A percentile compares a stretch with the other conserved stretches of the same genome.
These are phyloP conservation scores for Discostella pseudostelligera DNA, from an alignment of 108 stramenopile species.

Conservation along the genomic window DNA sequence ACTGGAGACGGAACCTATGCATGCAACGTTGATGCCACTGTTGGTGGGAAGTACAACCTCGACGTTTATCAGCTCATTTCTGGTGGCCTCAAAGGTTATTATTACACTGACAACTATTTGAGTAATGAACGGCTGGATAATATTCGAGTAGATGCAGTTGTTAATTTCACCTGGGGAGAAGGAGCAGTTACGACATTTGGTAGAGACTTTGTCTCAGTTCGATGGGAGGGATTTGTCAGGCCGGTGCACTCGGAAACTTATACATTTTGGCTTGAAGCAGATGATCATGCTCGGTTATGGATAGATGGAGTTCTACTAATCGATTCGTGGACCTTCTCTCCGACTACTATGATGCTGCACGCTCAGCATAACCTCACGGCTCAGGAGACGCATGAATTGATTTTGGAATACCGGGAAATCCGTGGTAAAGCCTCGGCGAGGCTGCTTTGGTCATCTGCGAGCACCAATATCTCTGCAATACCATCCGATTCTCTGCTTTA, in stretches of 20 bases:
- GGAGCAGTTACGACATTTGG: conserved; percentile 38
- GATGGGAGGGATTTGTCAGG: conserved; percentile 45
- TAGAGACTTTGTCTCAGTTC: conserved; percentile 35
- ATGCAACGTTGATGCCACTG: conserved; percentile 21
- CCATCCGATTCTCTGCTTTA: conserved; percentile 28
- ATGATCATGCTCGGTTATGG: conserved; percentile 48
- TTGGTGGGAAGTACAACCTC: conserved; percentile 36
- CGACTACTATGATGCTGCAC: conserved; percentile 22
- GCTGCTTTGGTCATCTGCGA: conserved; percentile 44
- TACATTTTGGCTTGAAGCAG: conserved; percentile 42
- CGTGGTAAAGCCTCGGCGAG: conserved; percentile 35
- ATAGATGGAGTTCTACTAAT: conserved; percentile 44
- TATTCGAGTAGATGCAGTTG: conserved; percentile 34
- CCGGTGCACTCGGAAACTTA: conserved; percentile 26
- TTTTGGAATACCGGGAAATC: conserved; percentile 48
- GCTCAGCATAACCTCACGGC: conserved; percentile 24
- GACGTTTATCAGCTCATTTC: conserved; percentile 31
- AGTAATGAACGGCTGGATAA: conserved; percentile 23
- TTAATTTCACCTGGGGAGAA: conserved; percentile 44
- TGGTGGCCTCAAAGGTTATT: conserved; percentile 47
- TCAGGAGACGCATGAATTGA: conserved; percentile 26
- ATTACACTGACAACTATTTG: conserved; percentile 43
- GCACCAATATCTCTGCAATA: conserved; percentile 29
- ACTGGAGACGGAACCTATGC: conserved; percentile 36
- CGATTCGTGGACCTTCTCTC: conserved; percentile 42